Base-by-base conservation (phyloP, 129 eudicot genomes). In the Sambucus nigra region DNA sequence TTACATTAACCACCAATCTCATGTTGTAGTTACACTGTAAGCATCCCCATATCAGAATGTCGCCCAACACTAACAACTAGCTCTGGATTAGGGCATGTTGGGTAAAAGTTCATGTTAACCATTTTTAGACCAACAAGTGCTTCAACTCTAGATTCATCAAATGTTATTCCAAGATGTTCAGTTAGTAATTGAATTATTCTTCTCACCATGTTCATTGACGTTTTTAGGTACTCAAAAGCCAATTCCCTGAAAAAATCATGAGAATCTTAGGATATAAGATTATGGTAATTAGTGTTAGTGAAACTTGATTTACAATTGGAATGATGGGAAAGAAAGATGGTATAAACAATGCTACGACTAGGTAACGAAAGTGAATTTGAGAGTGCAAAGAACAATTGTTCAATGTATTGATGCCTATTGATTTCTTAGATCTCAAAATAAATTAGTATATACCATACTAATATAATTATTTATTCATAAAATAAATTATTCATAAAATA, bases 61-160 rank as follows among this genome's bases (percentile, higher is more conserved):
- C 68, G 52, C 1, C 60, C 73, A 15, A 76, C 82, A 0, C 82
- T 77, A 14, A 76, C 67, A 0, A 77, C 71, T 12, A 76, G 68
- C 52, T 76, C 82, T 1, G 83, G 78, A 29, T 63, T 63, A 26
- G 83, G 83, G 46, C 78, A 72, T 12, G 55, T 27, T 6, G 75
- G 78, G 65, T 76, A 76, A 45, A 65, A 67, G 72, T 67, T 76
- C 68, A 72, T 62, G 65, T 63, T 63, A 7, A 76, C 74, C 65
- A 58, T 53, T 20, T 53, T 76, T 5, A 18, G 38, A 42, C 78
- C 72, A 2, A 29, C 2, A 29, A 76, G 69, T 17, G 63, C 25
- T 29, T 71, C 57, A 3, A 71, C 23, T 25, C 48, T 52, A 23
- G 67, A 44, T 7, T 63, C 65, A 1, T 75, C 66, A 15, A 42